These are phyloP conservation scores for Tylopilus intermedius DNA, from an alignment of 768 basidiomycete genomes.

Conservation along the genomic window DNA sequence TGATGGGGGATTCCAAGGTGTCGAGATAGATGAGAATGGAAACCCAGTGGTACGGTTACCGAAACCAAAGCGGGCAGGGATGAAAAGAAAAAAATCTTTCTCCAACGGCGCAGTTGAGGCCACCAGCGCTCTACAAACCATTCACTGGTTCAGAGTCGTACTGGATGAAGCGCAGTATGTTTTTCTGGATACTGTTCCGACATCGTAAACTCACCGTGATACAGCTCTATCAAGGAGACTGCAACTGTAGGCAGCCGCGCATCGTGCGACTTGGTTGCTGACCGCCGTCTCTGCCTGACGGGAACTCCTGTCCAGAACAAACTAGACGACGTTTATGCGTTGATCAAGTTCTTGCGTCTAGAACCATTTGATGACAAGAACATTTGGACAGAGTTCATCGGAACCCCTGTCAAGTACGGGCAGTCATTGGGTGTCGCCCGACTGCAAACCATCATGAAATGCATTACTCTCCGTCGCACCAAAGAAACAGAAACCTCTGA, in stretches of 20 bases:
- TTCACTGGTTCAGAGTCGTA: conserved; percentile 95
- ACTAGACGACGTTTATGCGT: conserved; percentile 93
- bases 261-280: conserved; percentile 90
- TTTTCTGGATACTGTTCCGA: not conserved
- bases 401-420: conserved; percentile 87
- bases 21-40: conserved; percentile 66
- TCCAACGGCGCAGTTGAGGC: conserved; percentile 41
- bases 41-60: conserved; percentile 54
- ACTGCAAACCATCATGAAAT: conserved; percentile 96
- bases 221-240: conserved; percentile 94
- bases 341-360: conserved; percentile 92
- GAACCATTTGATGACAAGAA: conserved; percentile 91
- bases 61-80: conserved; percentile 63
- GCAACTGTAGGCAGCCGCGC: conserved; percentile 91
- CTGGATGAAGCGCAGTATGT: conserved; percentile 94
- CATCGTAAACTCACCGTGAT: not conserved
- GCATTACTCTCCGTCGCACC: conserved; percentile 92
- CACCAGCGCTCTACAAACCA: conserved; percentile 82
- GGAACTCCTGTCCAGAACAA: conserved; percentile 99
- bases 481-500: conserved; percentile 82
- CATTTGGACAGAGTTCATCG: conserved; percentile 89
- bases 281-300: conserved; percentile 90
- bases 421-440: conserved; percentile 85
- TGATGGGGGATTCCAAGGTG: conserved; percentile 56
- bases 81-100: conserved; percentile 58